These are phyloP conservation scores for Claviceps digitariae DNA, from an alignment of 2,329 filamentous ascomycete genomes.

Conservation along the genomic window DNA sequence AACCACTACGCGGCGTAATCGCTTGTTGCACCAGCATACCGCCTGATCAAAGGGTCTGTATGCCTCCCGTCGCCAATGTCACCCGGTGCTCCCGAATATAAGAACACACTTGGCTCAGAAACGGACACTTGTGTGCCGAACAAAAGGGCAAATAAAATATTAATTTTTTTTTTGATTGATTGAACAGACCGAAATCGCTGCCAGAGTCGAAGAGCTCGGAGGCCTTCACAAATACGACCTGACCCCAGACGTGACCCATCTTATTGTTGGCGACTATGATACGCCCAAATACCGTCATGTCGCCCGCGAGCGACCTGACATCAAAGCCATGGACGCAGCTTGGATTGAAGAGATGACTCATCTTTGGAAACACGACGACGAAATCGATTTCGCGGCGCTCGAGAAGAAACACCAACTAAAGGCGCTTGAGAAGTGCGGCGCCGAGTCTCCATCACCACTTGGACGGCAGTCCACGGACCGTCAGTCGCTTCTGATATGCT, in stretches of 20 bases:
- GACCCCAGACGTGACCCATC: constrained; percentile 89
- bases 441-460: constrained; percentile 18
- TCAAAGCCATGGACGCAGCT: constrained; percentile 65
- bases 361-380: constrained; percentile 70
- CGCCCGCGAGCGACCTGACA: constrained; percentile 74
- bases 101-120: neutral
- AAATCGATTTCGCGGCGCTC: constrained; percentile 56
- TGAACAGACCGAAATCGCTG: constrained; percentile 41
- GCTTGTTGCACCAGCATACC: constrained; percentile 81
- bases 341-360: constrained; percentile 75
- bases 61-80: neutral
- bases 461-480: constrained; percentile 15
- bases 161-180: neutral
- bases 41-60: constrained; percentile 58
- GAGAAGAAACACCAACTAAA: constrained; percentile 54
- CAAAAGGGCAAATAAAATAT: neutral
- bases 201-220: constrained; percentile 65
- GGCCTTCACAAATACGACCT: constrained; percentile 80
- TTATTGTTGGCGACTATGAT: constrained; percentile 78
- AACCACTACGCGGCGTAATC: constrained; percentile 57
- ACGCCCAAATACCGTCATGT: constrained; percentile 95
- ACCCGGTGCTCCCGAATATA: neutral
- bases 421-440: constrained; percentile 43
- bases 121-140: neutral
- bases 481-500: constrained; percentile 34